These are phyloP conservation scores for Drechslerella coelobrocha DNA, from an alignment of 2,329 filamentous ascomycete genomes.

Conservation along the genomic window DNA sequence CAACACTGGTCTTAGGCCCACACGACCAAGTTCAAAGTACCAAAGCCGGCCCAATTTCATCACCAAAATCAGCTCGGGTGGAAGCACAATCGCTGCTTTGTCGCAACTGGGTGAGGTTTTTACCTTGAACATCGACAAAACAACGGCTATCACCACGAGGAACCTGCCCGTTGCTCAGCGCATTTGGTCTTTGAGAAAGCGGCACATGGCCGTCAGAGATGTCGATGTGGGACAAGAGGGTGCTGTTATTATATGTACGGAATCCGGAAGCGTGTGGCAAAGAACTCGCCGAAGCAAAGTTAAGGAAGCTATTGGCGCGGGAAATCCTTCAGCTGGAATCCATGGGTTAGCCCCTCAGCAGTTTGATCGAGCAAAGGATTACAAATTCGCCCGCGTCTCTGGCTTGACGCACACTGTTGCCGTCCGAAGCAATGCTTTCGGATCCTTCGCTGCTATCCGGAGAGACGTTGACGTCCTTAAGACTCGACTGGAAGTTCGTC, in stretches of 20 bases:
- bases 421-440: conserved; percentile 86
- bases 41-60: conserved; percentile 69
- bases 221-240: conserved; percentile 90
- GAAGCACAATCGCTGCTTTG: conserved; percentile 88
- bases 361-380: conserved; percentile 75
- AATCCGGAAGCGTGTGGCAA: conserved; percentile 91
- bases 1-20: conserved; percentile 43
- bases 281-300: conserved; percentile 81
- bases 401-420: conserved; percentile 83
- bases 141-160: conserved; percentile 61
- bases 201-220: conserved; percentile 81
- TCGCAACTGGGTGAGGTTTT: conserved; percentile 86
- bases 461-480: conserved; percentile 83
- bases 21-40: conserved; percentile 29
- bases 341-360: conserved; percentile 60
- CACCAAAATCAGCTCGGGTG: conserved; percentile 78
- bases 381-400: conserved; percentile 91
- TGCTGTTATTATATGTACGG: conserved; percentile 90
- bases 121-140: conserved; percentile 73
- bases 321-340: conserved; percentile 55
- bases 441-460: conserved; percentile 85
- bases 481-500: conserved; percentile 71
- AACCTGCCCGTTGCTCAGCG: conserved; percentile 79
- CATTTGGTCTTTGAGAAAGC: conserved; percentile 88
- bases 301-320: conserved; percentile 66